Evolutionary conservation across 2,329 filamentous ascomycete genomes (phyloP).

Genomic region (Pseudogymnoascus sp.): DNA sequence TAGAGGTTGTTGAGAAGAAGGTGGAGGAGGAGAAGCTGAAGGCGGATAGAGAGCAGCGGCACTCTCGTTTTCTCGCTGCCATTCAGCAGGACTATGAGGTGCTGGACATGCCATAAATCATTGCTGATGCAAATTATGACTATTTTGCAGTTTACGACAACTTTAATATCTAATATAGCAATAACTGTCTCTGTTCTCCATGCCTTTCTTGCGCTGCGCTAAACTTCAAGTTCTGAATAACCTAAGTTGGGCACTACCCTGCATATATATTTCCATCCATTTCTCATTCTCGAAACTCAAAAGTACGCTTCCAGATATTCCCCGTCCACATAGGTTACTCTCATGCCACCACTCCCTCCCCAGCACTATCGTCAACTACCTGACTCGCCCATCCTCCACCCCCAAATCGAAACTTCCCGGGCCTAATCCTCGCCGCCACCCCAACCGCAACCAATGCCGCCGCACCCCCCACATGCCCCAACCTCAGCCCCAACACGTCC

Average conservation of each 20-base stretch:
- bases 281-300: not conserved
- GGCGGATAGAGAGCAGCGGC: too few relatives aligned
- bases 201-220: too few relatives aligned
- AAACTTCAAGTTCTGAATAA: too few relatives aligned
- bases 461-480: slow-evolving; percentile 68
- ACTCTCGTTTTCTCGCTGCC: too few relatives aligned
- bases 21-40: too few relatives aligned
- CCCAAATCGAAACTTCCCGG: slow-evolving; percentile 65
- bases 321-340: not conserved
- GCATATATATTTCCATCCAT: not conserved
- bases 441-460: slow-evolving; percentile 61
- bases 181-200: too few relatives aligned
- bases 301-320: not conserved
- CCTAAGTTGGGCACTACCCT: not conserved
- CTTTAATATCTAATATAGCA: too few relatives aligned
- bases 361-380: not conserved
- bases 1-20: too few relatives aligned
- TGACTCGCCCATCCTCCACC: slow-evolving; percentile 30
- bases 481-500: slow-evolving; percentile 59
- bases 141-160: too few relatives aligned
- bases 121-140: too few relatives aligned
- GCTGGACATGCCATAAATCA: too few relatives aligned
- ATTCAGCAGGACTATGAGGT: too few relatives aligned
- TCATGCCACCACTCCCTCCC: not conserved
- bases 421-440: slow-evolving; percentile 69